phyloP scores from a whole-genome alignment of 139 green algal species.

The Edaphochlamys debaryana region DNA sequence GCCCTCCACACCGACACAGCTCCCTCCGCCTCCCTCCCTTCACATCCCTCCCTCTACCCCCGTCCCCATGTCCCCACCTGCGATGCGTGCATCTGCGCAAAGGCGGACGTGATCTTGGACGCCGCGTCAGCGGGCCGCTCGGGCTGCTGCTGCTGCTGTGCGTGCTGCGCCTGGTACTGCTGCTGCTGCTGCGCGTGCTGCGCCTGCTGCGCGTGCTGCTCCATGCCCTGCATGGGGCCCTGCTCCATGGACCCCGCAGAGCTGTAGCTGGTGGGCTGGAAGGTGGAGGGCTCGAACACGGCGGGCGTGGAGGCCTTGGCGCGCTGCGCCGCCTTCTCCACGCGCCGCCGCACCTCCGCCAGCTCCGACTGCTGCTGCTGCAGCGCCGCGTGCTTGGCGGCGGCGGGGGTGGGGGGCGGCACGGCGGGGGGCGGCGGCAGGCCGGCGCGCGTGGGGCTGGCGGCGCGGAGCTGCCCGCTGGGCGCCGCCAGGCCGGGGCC shows the following conservation, averaged over 20 bases:
- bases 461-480: not conserved
- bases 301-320: not conserved
- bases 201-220: not conserved
- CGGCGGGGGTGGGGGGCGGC: slow-evolving; percentile 15
- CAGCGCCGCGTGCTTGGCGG: not conserved
- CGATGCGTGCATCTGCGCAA: slow-evolving; percentile 16
- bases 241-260: too few species aligned
- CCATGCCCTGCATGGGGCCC: too few species aligned
- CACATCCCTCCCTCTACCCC: too few species aligned
- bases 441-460: not conserved
- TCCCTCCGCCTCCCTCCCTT: too few species aligned
- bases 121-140: not conserved
- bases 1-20: too few species aligned
- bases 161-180: not conserved
- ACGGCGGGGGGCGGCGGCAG: slow-evolving; percentile 4
- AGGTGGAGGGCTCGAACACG: slow-evolving; percentile 9
- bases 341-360: slow-evolving; percentile 6
- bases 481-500: not conserved
- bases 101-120: not conserved
- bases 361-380: slow-evolving; percentile 20
- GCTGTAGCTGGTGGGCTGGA: not conserved
- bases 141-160: not conserved
- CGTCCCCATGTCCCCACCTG: too few species aligned
- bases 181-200: not conserved
- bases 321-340: slow-evolving; percentile 38